phyloP scores from a whole-genome alignment of 164 flowering plant species.

The Sextonia rubra region DNA sequence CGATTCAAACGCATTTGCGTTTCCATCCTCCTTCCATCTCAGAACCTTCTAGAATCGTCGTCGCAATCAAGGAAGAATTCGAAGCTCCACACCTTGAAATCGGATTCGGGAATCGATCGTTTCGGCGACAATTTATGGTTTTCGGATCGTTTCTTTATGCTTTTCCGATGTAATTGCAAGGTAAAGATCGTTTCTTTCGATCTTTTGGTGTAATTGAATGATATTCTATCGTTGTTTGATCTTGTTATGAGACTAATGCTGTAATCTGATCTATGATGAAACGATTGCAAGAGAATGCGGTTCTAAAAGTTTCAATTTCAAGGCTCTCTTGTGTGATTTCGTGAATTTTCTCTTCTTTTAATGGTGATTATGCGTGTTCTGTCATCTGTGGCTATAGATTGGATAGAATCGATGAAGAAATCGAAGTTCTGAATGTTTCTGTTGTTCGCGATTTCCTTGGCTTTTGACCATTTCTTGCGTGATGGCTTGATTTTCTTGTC shows the following conservation, averaged over 20 bases:
- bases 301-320: no score
- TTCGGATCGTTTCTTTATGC: neutral
- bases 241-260: neutral
- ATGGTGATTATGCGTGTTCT: no score
- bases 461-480: no score
- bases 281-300: no score
- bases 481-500: no score
- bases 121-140: neutral
- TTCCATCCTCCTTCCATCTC: neutral
- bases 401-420: no score
- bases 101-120: neutral
- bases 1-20: neutral
- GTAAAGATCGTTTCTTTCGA: neutral
- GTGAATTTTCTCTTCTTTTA: no score
- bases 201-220: neutral
- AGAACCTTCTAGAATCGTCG: neutral
- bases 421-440: no score
- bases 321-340: no score
- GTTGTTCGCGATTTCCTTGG: no score
- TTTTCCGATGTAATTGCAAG: neutral
- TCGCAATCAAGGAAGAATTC: neutral
- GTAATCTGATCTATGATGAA: no score
- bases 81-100: neutral
- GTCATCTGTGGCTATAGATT: no score
- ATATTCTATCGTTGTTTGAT: neutral